Conservation (phyloP, 768 basidiomycete genomes). For the Clitopilus hobsonii region DNA sequence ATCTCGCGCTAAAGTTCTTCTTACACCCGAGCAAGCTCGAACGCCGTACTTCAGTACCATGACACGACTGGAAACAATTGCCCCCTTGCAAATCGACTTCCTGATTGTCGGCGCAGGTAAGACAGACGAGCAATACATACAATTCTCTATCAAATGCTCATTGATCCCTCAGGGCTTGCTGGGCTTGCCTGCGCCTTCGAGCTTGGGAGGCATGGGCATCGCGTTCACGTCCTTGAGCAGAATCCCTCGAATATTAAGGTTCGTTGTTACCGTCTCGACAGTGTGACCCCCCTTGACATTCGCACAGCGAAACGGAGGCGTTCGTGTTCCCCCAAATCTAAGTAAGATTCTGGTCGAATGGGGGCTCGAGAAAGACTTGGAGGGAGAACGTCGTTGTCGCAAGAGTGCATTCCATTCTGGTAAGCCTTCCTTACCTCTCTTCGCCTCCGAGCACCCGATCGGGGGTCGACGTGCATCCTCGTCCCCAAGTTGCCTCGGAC, state of each 20-base stretch:
- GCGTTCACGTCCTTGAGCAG: slow-evolving; percentile 44
- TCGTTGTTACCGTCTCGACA: slow-evolving; percentile 5
- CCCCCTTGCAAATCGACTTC: slow-evolving; percentile 31
- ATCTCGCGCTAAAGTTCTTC: neutral
- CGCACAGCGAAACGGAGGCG: slow-evolving; percentile 29
- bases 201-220: slow-evolving; percentile 45
- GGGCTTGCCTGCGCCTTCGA: slow-evolving; percentile 47
- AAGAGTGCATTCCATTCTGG: slow-evolving; percentile 29
- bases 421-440: slow-evolving; percentile 20
- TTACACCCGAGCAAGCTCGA: neutral
- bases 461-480: neutral
- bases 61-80: slow-evolving; percentile 15
- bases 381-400: slow-evolving; percentile 24
- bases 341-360: slow-evolving; percentile 46
- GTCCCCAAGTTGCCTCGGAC: neutral
- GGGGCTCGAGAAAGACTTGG: slow-evolving; percentile 41
- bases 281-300: neutral
- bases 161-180: slow-evolving; percentile 28
- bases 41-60: slow-evolving; percentile 1
- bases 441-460: neutral
- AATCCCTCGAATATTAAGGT: slow-evolving; percentile 27
- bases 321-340: slow-evolving; percentile 50
- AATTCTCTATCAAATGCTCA: neutral
- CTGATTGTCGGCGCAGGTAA: slow-evolving; percentile 43
- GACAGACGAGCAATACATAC: no score